Evolutionary conservation across 768 basidiomycete genomes (phyloP), one percentile per base, ranked within the genome.

Genomic region (Exsudoporus frostii): DNA sequence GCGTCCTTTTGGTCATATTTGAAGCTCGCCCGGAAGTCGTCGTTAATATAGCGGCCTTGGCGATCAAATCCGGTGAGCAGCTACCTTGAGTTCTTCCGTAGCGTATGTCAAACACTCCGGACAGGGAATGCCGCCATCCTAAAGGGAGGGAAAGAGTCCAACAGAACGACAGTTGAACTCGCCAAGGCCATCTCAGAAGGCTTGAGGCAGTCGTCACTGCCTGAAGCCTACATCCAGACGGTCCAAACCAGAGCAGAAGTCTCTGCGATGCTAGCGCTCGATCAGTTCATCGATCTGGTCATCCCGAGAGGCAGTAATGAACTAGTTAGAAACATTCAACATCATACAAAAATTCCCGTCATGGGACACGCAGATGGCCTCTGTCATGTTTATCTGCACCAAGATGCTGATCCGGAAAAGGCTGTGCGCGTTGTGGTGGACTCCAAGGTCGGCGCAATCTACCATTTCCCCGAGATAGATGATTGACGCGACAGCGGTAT

Each of bases 331-430:
- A 88, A 76, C 68, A 97, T 99, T 53, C 92, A 98, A 68, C 88
- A 89, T 52, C 83, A 76, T 58, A 97, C 96, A 0, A 79, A 88
- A 53, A 98, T 99, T 55, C 88, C 97, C 2, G 97, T 99, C 40
- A 98, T 99, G 94, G 97, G 97, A 1, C 97, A 99, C 65, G 95
- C 97, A 7, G 97, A 99, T 70, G 97, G 97, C 2, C 74, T 98
- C 9, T 99, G 97, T 69, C 82, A 85, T 19, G 83, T 97, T 6
- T 98, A 86, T 68, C 72, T 99, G 6, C 96, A 99, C 69, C 85
- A 89, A 60, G 75, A 78, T 27, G 95, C 95, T 0, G 82, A 89
- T 59, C 61, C 74, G 36, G 80, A 84, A 52, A 98, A 94, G 68
- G 92, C 95, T 0, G 74, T 86, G 37, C 78, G 92, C 20, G 77